A percentile compares a stretch with the other conserved stretches of the same genome.
Evolutionary conservation across 495 filamentous ascomycete genomes (phyloP).

Genomic region (Staphylotrichum tortipilum): DNA sequence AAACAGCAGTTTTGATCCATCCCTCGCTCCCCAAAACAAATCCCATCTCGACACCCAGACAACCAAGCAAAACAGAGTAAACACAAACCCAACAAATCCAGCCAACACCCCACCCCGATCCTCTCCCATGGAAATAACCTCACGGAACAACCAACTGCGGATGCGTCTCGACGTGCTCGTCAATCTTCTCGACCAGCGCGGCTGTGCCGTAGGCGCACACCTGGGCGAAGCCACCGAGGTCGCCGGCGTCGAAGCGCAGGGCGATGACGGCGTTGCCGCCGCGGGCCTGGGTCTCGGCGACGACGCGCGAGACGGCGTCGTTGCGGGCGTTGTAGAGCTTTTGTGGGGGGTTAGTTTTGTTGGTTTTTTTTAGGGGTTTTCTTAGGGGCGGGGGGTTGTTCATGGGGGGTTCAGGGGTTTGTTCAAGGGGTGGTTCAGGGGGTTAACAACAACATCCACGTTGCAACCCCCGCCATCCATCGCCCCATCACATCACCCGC

Average conservation of each 20-base stretch:
- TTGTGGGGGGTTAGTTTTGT: too few species aligned
- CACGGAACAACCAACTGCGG: slow-evolving; percentile 10
- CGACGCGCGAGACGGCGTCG: slow-evolving; percentile 44
- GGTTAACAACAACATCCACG: too few species aligned
- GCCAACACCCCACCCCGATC: neutral
- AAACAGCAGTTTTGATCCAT: too few species aligned
- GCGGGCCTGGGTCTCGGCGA: slow-evolving; percentile 47
- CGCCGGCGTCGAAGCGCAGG: slow-evolving; percentile 46
- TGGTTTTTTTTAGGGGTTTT: too few species aligned
- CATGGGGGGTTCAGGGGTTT: too few species aligned
- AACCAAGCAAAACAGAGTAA: neutral
- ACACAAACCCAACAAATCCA: neutral
- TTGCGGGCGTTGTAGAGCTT: slow-evolving; percentile 47
- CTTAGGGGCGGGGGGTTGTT: too few species aligned
- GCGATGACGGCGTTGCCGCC: slow-evolving; percentile 55
- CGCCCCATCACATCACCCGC: neutral
- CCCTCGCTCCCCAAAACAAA: neutral
- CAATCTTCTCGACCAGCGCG: slow-evolving; percentile 41
- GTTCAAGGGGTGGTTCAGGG: too few species aligned
- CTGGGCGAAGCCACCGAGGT: slow-evolving; percentile 45
- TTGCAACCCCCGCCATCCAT: too few species aligned
- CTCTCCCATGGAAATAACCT: too few species aligned
- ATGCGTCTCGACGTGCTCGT: slow-evolving; percentile 10
- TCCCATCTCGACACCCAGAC: neutral
- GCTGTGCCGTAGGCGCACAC: slow-evolving; percentile 54